phyloP scores from a whole-genome alignment of 2,329 filamentous ascomycete species.

The Colletotrichum tamarilloi region DNA sequence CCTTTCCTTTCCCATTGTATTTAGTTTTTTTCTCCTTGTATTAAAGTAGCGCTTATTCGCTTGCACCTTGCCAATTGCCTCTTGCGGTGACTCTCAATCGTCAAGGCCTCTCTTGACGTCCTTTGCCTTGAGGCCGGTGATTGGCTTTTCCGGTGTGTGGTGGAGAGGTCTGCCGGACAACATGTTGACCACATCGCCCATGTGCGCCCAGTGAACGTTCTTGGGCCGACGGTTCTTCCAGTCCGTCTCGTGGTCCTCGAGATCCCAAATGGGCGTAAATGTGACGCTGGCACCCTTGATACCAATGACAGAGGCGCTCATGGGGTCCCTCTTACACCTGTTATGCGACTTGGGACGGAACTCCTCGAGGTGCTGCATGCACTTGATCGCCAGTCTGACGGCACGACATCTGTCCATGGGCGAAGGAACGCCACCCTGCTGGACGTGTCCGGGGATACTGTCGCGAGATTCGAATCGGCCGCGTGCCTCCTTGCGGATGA shows the following conservation, averaged over 20 bases:
- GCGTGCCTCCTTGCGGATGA: constrained; percentile 93
- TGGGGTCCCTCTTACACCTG: constrained; percentile 78
- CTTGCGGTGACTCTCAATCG: background rate
- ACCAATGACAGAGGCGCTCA: constrained; percentile 86
- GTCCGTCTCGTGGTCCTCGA: constrained; percentile 90
- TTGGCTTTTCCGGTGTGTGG: constrained; percentile 58
- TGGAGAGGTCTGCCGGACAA: constrained; percentile 77
- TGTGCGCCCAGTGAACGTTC: constrained; percentile 83
- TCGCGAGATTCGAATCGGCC: constrained; percentile 93
- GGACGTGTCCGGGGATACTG: constrained; percentile 92
- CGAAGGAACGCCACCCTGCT: constrained; percentile 92
- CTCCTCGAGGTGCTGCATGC: constrained; percentile 88
- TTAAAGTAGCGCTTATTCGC: background rate
- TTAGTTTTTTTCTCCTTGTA: constrained; percentile 8
- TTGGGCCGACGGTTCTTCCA: constrained; percentile 91
- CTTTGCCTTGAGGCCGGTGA: constrained; percentile 67
- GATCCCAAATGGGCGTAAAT: constrained; percentile 83
- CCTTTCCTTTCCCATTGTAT: constrained; percentile 13
- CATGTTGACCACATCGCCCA: constrained; percentile 86
- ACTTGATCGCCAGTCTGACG: constrained; percentile 91
- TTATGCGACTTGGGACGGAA: constrained; percentile 75
- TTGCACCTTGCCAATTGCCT: background rate
- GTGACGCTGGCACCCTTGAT: constrained; percentile 90
- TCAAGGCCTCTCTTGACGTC: constrained; percentile 67
- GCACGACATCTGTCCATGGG: constrained; percentile 97